Percentiles rank a stretch among this genome's conserved stretches.
phyloP scores from a whole-genome alignment of 495 filamentous ascomycete genomes.

The Penicillium ucsense region DNA sequence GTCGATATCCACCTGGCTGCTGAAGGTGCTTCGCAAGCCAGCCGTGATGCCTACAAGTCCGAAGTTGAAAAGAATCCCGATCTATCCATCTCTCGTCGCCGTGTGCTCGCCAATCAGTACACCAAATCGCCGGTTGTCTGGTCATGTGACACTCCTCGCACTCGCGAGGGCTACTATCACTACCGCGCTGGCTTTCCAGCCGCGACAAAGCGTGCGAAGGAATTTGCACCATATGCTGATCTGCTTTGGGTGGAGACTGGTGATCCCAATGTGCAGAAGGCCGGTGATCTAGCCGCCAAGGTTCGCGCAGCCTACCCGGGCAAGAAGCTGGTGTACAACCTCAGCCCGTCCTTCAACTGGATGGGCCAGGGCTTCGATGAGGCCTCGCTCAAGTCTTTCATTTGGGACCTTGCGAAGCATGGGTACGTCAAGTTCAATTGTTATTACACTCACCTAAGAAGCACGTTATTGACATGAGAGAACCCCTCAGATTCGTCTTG shows the following conservation, averaged over 20 bases:
- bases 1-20: constrained; percentile 62
- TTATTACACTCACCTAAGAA: not conserved
- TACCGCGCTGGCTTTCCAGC: constrained; percentile 80
- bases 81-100: constrained; percentile 66
- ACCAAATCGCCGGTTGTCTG: constrained; percentile 64
- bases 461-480: constrained; percentile 2
- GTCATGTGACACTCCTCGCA: constrained; percentile 87
- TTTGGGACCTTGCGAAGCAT: constrained; percentile 91
- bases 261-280: constrained; percentile 70
- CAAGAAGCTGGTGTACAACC: constrained; percentile 93
- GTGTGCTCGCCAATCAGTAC: constrained; percentile 55
- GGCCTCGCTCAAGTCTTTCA: constrained; percentile 69
- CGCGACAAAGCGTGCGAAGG: constrained; percentile 85
- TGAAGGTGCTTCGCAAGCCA: constrained; percentile 47
- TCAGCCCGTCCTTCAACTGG: constrained; percentile 97
- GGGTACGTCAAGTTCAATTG: constrained; percentile 39
- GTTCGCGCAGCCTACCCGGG: constrained; percentile 56
- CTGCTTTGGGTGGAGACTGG: constrained; percentile 97
- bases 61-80: constrained; percentile 52
- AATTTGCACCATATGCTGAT: constrained; percentile 86
- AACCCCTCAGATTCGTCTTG: constrained; percentile 56
- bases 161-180: constrained; percentile 93
- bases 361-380: constrained; percentile 86
- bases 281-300: constrained; percentile 60
- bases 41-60: constrained; percentile 55